Evolutionary conservation across 495 filamentous ascomycete species (phyloP).

Genomic region (Hypoxylon rickii): DNA sequence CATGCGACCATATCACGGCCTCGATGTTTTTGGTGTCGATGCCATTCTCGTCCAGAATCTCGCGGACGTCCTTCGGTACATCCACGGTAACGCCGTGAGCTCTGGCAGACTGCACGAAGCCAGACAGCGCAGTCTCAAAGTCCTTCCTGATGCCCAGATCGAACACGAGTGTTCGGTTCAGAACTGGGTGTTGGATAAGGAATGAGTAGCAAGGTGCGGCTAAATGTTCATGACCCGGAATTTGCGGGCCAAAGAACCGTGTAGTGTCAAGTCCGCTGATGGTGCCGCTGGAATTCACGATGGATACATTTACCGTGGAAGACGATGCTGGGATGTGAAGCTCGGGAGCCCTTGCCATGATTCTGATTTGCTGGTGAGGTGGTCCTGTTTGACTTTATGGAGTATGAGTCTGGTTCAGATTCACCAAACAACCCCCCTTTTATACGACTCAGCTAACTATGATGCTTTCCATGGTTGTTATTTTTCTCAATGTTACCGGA

Average conservation of each 20-base stretch:
- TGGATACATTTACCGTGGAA: slow-evolving; percentile 55
- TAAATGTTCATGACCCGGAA: slow-evolving; percentile 48
- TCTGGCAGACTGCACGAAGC: slow-evolving; percentile 33
- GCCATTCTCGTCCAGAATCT: slow-evolving; percentile 54
- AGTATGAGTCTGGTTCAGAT: too few species aligned
- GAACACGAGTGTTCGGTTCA: slow-evolving; percentile 55
- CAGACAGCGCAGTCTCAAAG: slow-evolving; percentile 48
- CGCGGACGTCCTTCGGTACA: slow-evolving; percentile 54
- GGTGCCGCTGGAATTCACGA: slow-evolving; percentile 56
- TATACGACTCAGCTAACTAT: too few species aligned
- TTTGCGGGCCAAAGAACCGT: slow-evolving; percentile 48
- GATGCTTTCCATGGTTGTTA: too few species aligned
- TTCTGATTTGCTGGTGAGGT: slow-evolving; percentile 4
- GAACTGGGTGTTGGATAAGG: slow-evolving; percentile 54
- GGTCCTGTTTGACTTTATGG: too few species aligned
- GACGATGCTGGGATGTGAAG: slow-evolving; percentile 54
- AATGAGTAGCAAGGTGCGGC: slow-evolving; percentile 56
- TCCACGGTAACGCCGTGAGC: slow-evolving; percentile 29
- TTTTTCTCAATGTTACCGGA: too few species aligned
- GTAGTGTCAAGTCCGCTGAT: slow-evolving; percentile 39
- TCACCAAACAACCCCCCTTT: too few species aligned
- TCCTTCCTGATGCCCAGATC: slow-evolving; percentile 64
- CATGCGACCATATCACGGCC: slow-evolving; percentile 63
- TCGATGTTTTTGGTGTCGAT: slow-evolving; percentile 54
- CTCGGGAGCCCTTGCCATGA: slow-evolving; percentile 38